phyloP scores from a whole-genome alignment of 345 rosid genomes.

The Brassica carinata region DNA sequence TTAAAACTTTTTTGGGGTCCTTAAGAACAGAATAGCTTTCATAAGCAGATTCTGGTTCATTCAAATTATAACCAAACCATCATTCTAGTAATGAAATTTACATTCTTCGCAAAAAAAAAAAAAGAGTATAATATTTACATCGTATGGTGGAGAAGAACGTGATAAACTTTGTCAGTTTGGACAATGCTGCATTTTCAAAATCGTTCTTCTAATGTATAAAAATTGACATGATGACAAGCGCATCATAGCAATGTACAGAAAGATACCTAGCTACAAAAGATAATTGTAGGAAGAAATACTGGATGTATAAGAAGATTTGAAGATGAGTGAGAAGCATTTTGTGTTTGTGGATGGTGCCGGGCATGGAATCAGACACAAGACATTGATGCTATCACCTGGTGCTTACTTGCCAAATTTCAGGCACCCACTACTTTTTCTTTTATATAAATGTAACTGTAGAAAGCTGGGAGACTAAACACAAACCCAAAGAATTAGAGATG shows the following conservation, averaged over 20 bases:
- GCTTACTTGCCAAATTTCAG: not conserved
- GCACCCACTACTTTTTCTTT: not conserved
- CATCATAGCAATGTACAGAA: conserved; percentile 6
- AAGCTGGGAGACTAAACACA: conserved; percentile 25
- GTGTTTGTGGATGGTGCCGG: conserved; percentile 50
- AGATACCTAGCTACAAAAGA: conserved; percentile 12
- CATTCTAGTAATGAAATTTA: too few relatives aligned
- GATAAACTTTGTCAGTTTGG: conserved; percentile 1
- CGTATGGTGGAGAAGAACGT: conserved; percentile 2
- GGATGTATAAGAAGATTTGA: not conserved
- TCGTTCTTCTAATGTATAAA: not conserved
- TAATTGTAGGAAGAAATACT: not conserved
- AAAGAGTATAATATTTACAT: too few relatives aligned
- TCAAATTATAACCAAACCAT: too few relatives aligned
- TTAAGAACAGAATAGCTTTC: too few relatives aligned
- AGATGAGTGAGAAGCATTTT: conserved; percentile 40
- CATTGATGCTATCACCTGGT: conserved; percentile 6
- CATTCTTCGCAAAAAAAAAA: too few relatives aligned
- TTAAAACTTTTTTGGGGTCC: too few relatives aligned
- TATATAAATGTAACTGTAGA: not conserved
- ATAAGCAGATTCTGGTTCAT: too few relatives aligned
- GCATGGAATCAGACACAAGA: conserved; percentile 36
- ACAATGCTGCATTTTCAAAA: conserved; percentile 4
- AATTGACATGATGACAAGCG: conserved; percentile 2
- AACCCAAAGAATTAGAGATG: conserved; percentile 12